Evolutionary conservation across 805 yeast species (phyloP), one percentile per base, ranked within the genome.

Genomic region (Scheffersomyces stipitis): DNA sequence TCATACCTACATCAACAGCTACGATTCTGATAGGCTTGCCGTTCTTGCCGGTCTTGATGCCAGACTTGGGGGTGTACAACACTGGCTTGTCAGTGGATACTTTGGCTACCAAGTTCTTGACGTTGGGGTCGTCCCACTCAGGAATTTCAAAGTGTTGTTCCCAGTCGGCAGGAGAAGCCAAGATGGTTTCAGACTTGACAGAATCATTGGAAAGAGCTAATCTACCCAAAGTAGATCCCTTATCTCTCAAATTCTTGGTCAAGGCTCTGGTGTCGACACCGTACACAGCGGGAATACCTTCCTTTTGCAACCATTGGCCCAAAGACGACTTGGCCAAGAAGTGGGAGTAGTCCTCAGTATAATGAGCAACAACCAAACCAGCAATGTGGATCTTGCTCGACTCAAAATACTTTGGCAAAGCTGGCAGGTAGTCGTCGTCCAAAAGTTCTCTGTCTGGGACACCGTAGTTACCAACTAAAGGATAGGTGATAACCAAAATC

Each of bases 391-490:
- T 91, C 54, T 78, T 81, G 66, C 73, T 80, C 45, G 96, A 86
- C 74, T 93, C 99, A 57, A 93, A 93, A 71, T 90, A 86, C 61
- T 83, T 83, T 56, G 98, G 98, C 46, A 93, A 64, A 38, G 76
- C 74, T 31, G 83, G 80, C 36, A 83, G 79, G 46, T 82, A 69
- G 38, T 85, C 95, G 57, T 87, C 95, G 62, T 72, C 73, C 56
- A 76, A 68, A 44, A 78, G 71, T 31, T 57, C 48, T 54, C 91
- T 82, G 64, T 88, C 96, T 44, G 99, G 99, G 38, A 93, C 99
- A 80, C 99, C 99, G 66, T 93, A 93, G 74, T 93, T 93, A 62
- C 99, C 99, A 34, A 93, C 96, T 54, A 93, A 75, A 18, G 99
- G 99, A 65, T 82, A 93, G 37, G 99, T 93, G 66, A 93, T 86